These are phyloP conservation scores for Fusarium subglutinans DNA, from an alignment of 2,329 filamentous ascomycete species.

Conservation along the genomic window DNA sequence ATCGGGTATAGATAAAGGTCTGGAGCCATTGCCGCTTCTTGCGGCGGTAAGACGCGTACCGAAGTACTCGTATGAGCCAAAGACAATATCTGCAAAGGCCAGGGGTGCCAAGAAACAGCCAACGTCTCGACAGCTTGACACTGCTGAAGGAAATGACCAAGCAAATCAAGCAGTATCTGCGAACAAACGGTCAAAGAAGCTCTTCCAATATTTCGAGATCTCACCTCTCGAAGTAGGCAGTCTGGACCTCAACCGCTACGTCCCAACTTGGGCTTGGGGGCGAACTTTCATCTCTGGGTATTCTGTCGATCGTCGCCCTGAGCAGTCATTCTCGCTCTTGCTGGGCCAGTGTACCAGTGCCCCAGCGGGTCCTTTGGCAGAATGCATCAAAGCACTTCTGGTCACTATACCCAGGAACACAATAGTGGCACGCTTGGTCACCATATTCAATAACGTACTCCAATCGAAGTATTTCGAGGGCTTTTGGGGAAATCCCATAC, in stretches of 20 bases:
- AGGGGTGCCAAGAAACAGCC: background rate
- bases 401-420: slow-evolving; percentile 33
- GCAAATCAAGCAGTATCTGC: fast-evolving
- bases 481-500: slow-evolving; percentile 37
- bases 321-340: slow-evolving; percentile 32
- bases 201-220: slow-evolving; percentile 40
- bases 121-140: fast-evolving
- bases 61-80: slow-evolving; percentile 14
- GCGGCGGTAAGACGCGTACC: slow-evolving; percentile 34
- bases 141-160: background rate
- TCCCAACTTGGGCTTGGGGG: slow-evolving; percentile 39
- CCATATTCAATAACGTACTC: slow-evolving; percentile 6
- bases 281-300: slow-evolving; percentile 34
- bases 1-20: slow-evolving; percentile 9
- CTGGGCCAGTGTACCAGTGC: slow-evolving; percentile 38
- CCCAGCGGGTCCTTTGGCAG: slow-evolving; percentile 24
- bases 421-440: slow-evolving; percentile 13
- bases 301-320: slow-evolving; percentile 28
- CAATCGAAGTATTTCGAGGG: slow-evolving; percentile 28
- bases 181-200: background rate
- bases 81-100: slow-evolving; percentile 7
- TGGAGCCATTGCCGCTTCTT: slow-evolving; percentile 36
- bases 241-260: slow-evolving; percentile 27
- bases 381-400: slow-evolving; percentile 31
- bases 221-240: slow-evolving; percentile 35